A percentile compares a stretch with the other conserved stretches of the same genome.
Conservation (phyloP, 2,329 filamentous ascomycete genomes). For the Elsinoe batatas region DNA sequence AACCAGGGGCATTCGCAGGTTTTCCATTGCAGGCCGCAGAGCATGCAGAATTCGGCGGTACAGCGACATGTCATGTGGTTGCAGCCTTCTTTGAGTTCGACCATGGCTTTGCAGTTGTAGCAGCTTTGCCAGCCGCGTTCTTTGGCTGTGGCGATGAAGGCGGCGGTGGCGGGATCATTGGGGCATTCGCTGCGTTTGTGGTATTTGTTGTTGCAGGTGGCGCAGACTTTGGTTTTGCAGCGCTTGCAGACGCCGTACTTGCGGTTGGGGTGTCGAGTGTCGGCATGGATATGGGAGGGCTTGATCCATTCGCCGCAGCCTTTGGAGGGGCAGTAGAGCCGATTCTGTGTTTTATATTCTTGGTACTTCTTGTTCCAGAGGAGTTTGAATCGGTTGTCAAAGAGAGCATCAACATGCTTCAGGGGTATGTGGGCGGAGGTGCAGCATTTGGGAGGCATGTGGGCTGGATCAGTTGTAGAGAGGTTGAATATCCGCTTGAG, state of each 20-base stretch:
- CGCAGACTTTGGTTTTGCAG: slow-evolving; percentile 68
- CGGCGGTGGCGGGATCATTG: slow-evolving; percentile 55
- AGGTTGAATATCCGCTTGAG: slow-evolving; percentile 64
- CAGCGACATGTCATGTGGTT: slow-evolving; percentile 86
- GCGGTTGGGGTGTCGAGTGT: slow-evolving; percentile 35
- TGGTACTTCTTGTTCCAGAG: slow-evolving; percentile 72
- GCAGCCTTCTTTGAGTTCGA: slow-evolving; percentile 72
- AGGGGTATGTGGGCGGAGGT: slow-evolving; percentile 61
- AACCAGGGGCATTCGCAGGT: slow-evolving; percentile 75
- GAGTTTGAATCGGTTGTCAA: slow-evolving; percentile 64
- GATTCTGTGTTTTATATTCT: slow-evolving; percentile 64
- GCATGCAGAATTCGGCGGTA: slow-evolving; percentile 76
- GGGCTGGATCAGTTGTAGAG: slow-evolving; percentile 64
- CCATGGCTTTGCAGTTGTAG: slow-evolving; percentile 60
- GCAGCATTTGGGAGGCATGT: slow-evolving; percentile 82
- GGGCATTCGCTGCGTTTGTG: slow-evolving; percentile 63
- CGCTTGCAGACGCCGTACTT: slow-evolving; percentile 59
- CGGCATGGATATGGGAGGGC: slow-evolving; percentile 55
- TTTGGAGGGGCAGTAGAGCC: slow-evolving; percentile 64
- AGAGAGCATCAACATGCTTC: slow-evolving; percentile 65
- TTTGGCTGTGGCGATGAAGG: slow-evolving; percentile 55
- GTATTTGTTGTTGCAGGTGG: slow-evolving; percentile 62
- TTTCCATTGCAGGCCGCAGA: slow-evolving; percentile 75
- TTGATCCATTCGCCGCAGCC: slow-evolving; percentile 73
- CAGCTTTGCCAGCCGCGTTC: slow-evolving; percentile 66